A percentile compares a stretch with the other conserved stretches of the same genome.
Evolutionary conservation across 257 asterid genomes (phyloP).

Genomic region (Solanum microdontum): DNA sequence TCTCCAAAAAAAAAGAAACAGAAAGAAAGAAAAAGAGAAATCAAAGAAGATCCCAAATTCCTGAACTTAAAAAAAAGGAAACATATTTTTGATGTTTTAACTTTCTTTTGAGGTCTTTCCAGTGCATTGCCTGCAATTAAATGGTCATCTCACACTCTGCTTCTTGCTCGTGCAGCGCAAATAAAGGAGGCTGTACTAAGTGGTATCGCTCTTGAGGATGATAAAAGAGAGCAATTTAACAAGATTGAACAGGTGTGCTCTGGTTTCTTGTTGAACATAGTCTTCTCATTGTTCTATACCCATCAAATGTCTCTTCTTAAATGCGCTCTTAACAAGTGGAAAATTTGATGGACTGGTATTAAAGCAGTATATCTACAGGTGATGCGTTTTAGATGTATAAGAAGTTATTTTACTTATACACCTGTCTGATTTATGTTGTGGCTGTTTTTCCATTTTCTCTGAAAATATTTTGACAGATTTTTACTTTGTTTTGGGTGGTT

Average conservation of each 20-base stretch:
- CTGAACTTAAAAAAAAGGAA: neutral
- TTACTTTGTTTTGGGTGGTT: neutral
- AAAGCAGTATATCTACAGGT: neutral
- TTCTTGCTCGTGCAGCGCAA: constrained; percentile 48
- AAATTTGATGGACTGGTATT: neutral
- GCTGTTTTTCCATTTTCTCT: neutral
- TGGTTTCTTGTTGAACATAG: neutral
- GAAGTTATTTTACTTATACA: neutral
- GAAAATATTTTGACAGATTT: neutral
- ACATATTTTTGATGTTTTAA: neutral
- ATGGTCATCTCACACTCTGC: neutral
- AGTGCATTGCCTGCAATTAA: neutral
- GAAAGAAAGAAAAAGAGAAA: neutral
- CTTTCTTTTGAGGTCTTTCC: neutral
- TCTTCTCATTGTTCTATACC: neutral
- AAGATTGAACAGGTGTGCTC: constrained; percentile 70
- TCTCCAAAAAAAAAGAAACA: neutral
- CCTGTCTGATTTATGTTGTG: neutral
- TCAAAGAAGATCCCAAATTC: neutral
- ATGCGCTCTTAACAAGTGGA: neutral
- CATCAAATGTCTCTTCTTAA: neutral
- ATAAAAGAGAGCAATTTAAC: constrained; percentile 77
- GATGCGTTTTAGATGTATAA: neutral
- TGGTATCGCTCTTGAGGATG: constrained; percentile 92
- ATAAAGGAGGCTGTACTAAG: constrained; percentile 86